Evolutionary conservation across 2,329 filamentous ascomycete species (phyloP).

Genomic region (Penicillium hordei): DNA sequence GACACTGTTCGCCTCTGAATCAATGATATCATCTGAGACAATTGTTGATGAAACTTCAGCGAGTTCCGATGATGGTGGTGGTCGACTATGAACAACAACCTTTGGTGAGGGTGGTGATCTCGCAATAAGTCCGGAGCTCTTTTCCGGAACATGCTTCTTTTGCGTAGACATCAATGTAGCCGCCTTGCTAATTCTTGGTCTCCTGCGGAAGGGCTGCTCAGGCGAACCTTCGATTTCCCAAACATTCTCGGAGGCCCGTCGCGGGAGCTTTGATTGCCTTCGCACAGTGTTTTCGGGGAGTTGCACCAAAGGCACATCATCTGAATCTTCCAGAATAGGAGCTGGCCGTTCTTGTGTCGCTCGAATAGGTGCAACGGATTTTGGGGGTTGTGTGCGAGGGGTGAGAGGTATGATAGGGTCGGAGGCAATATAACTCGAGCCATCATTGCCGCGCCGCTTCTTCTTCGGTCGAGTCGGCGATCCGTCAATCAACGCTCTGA

Average conservation of each 20-base stretch:
- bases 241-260: conserved; percentile 27
- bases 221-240: conserved; percentile 41
- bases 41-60: conserved; percentile 11
- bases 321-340: conserved; percentile 10
- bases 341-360: conserved; percentile 17
- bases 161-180: conserved; percentile 9
- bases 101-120: conserved; percentile 4
- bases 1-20: conserved; percentile 11
- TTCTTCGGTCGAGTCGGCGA: conserved; percentile 39
- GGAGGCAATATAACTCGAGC: conserved; percentile 31
- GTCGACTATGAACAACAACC: conserved; percentile 12
- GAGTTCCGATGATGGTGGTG: conserved; percentile 17
- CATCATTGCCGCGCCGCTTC: conserved; percentile 37
- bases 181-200: conserved; percentile 14
- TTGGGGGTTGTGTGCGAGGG: conserved; percentile 23
- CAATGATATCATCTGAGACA: conserved; percentile 13
- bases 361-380: conserved; percentile 17
- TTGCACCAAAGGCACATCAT: conserved; percentile 15
- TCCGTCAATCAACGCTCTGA: conserved; percentile 35
- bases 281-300: conserved; percentile 19
- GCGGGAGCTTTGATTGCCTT: conserved; percentile 25
- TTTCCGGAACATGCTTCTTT: conserved; percentile 4
- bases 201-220: conserved; percentile 24
- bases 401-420: conserved; percentile 32
- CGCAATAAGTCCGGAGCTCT: conserved; percentile 8